phyloP scores from a whole-genome alignment of 208 protist species.

The Angomonas ambiguus region DNA sequence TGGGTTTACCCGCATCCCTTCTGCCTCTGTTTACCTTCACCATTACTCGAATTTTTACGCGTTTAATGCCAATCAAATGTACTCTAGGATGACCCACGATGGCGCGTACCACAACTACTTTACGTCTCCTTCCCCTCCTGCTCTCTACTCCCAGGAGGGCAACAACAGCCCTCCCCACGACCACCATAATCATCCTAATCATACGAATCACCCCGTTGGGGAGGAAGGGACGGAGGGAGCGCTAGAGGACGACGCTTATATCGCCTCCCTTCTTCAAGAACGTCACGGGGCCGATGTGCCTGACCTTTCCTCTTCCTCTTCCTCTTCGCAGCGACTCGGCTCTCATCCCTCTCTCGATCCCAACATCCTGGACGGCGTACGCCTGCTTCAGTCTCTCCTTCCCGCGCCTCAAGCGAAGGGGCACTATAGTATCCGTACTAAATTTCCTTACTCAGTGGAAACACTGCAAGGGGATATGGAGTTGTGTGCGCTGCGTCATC shows the following conservation, averaged over 20 bases:
- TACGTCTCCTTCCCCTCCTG: too few species aligned
- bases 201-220: background rate
- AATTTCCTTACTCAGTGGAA: conserved; percentile 11
- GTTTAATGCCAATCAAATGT: too few species aligned
- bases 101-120: too few species aligned
- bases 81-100: too few species aligned
- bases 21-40: too few species aligned
- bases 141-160: too few species aligned
- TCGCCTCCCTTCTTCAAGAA: background rate
- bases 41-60: too few species aligned
- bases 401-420: background rate
- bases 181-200: background rate
- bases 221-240: too few species aligned
- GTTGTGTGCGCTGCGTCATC: conserved; percentile 4
- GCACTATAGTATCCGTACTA: conserved; percentile 20
- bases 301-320: background rate
- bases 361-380: conserved; percentile 6
- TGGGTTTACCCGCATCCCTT: too few species aligned
- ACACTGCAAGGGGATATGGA: conserved; percentile 18
- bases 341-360: background rate
- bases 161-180: too few species aligned
- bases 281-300: background rate
- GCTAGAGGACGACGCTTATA: background rate
- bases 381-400: conserved; percentile 9
- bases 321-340: too few species aligned